Percentiles rank a stretch among this genome's conserved stretches.
phyloP scores from a whole-genome alignment of 139 green algal species.

The Coelastrella sp. region DNA sequence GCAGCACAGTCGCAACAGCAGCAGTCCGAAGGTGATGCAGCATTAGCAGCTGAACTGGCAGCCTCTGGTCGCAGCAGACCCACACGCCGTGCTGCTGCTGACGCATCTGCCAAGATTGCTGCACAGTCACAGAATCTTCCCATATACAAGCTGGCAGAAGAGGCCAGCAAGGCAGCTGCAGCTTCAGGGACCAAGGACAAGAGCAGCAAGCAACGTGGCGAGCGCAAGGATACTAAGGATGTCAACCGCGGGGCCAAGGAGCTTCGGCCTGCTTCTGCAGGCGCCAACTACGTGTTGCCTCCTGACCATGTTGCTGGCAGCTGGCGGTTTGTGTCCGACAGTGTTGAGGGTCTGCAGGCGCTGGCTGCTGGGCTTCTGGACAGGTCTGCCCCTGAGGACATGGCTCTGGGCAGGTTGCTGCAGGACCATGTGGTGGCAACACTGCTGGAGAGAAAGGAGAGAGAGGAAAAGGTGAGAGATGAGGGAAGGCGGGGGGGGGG shows the following conservation, averaged over 20 bases:
- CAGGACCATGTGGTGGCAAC: slow-evolving; percentile 36
- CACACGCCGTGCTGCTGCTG: slow-evolving; percentile 17
- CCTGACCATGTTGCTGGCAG: slow-evolving; percentile 30
- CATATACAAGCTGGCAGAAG: slow-evolving; percentile 1
- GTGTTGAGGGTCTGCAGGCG: slow-evolving; percentile 5
- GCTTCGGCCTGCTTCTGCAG: neutral
- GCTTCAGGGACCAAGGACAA: neutral
- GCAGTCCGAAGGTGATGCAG: slow-evolving; percentile 1
- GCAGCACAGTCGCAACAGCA: neutral
- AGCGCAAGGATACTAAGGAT: neutral
- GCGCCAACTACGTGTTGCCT: slow-evolving; percentile 31
- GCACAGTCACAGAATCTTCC: slow-evolving; percentile 7
- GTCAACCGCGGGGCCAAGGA: neutral
- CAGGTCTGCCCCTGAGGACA: neutral
- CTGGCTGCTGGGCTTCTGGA: neutral
- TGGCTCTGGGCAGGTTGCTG: slow-evolving; percentile 25
- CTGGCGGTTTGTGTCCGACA: slow-evolving; percentile 25
- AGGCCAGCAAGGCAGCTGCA: slow-evolving; percentile 11
- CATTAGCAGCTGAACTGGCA: neutral
- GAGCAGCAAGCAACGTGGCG: neutral
- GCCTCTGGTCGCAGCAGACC: slow-evolving; percentile 4
- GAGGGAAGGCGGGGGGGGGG: neutral
- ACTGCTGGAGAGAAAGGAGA: slow-evolving; percentile 43
- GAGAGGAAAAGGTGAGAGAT: slow-evolving; percentile 24
- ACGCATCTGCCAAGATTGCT: slow-evolving; percentile 33